phyloP scores from a whole-genome alignment of 306 rosid species.

The Fragaria ananassa region DNA sequence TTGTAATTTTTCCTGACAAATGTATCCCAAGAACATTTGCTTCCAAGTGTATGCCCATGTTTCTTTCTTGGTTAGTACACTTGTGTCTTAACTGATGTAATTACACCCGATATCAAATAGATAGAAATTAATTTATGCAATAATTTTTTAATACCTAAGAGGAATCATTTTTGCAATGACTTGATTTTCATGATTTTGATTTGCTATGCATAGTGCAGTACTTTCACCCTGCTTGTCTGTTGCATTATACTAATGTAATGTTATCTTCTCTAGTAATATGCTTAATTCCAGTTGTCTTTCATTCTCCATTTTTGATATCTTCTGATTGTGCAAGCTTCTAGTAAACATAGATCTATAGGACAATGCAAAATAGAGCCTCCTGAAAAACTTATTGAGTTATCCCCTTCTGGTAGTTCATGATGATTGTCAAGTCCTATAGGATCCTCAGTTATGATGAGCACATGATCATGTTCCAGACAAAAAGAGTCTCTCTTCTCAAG shows the following conservation, averaged over 20 bases:
- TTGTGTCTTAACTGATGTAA: conserved; percentile 69
- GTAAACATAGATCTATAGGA: not conserved
- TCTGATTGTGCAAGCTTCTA: not conserved
- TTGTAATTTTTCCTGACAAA: conserved; percentile 92
- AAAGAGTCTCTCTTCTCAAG: not conserved
- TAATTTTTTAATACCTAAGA: not conserved
- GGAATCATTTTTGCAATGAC: conserved; percentile 25
- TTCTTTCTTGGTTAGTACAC: conserved; percentile 96
- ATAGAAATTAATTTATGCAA: conserved; percentile 39
- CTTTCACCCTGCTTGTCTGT: not conserved
- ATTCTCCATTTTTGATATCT: not conserved
- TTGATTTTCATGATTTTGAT: conserved; percentile 16
- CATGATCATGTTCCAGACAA: not conserved
- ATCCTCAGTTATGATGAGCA: not conserved
- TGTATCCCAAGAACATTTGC: conserved; percentile 81
- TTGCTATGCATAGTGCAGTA: not conserved
- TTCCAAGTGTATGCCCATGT: conserved; percentile 80
- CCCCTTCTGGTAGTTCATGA: not conserved
- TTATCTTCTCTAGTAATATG: not conserved
- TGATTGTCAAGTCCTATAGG: not conserved
- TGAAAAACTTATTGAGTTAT: not conserved
- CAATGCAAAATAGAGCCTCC: not conserved
- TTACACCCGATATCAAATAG: conserved; percentile 41
- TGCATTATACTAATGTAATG: not conserved
- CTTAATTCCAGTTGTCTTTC: not conserved